Base-by-base conservation (phyloP, 108 stramenopile species). In the Thalassiosira profunda region DNA sequence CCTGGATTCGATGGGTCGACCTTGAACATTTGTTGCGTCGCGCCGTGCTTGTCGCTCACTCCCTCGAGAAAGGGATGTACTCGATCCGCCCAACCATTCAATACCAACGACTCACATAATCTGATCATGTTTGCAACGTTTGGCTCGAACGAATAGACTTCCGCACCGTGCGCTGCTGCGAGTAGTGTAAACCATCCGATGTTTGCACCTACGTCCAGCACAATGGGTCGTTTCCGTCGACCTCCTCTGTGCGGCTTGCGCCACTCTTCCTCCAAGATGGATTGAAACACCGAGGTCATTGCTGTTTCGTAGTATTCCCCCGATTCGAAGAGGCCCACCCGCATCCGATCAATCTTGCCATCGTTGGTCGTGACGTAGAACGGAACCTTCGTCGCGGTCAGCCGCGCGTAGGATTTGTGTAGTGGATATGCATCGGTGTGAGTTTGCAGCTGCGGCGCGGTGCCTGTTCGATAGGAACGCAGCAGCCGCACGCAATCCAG, bases 161-260 rank as follows among this genome's bases (percentile, higher is more conserved):
- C 62, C 24, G 80, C 77, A 9, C 75, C 78, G 36, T 72, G 57
- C 0, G 86, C 63, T 4, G 76, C 79, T 9, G 73, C 38, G 1
- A 86, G 29, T n/a, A 86, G 37, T 5, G 78, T 78, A 33, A 78
- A 86, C 60, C 72, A 86, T 0, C 86, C 86, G 48, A 84, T 74
- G 30, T 86, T 86, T 15, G 68, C 81, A 1, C 86, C 86, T 20
- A 83, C 67, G 54, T 86, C 86, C 2, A 86, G 14, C 61, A 78
- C 53, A 24, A 78, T 45, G 11, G 64, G 29, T 8, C 62, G 7
- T 49, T 49, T 33, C 62, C 11, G n/a, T 15, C 12, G 31, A 49
- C 15, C 12, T 1, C 14, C 15, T 1, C 25, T 15, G 28, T 1
- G 23, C 37, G 29, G 38, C 4, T 45, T 21, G 4, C 37, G 20